Percentiles rank a stretch among this genome's conserved stretches.
These are phyloP conservation scores for Dendrostoma leiphaemia DNA, from an alignment of 2,329 filamentous ascomycete genomes.

Conservation along the genomic window DNA sequence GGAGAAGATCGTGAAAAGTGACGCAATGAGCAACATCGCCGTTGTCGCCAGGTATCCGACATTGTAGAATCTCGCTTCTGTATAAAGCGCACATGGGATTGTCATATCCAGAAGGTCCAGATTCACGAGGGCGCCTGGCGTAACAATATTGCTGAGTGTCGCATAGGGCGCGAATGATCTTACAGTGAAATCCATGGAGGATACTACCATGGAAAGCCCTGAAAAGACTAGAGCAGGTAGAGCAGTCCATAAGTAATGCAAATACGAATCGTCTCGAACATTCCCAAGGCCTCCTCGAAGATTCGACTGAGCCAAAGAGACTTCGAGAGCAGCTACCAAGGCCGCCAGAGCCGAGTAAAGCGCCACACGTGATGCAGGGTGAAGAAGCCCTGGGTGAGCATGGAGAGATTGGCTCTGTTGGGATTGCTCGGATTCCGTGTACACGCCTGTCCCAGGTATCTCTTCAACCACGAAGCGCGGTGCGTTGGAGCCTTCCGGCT, in stretches of 20 bases:
- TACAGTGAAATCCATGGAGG: constrained; percentile 31
- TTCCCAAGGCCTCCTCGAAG: constrained; percentile 29
- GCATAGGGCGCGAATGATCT: constrained; percentile 33
- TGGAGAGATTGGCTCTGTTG: constrained; percentile 15
- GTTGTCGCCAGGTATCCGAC: constrained; percentile 28
- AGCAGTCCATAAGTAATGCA: constrained; percentile 35
- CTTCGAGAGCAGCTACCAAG: constrained; percentile 33
- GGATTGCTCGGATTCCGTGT: no score
- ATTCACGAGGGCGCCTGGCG: constrained; percentile 29
- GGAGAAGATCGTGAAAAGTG: constrained; percentile 30
- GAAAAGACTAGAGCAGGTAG: constrained; percentile 22
- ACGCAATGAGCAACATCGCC: constrained; percentile 26
- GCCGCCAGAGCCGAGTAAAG: constrained; percentile 26
- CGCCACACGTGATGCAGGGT: constrained; percentile 26
- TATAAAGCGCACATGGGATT: constrained; percentile 25
- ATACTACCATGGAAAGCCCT: constrained; percentile 24
- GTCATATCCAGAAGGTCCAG: constrained; percentile 33
- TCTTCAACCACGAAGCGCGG: neutral
- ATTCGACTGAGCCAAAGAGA: constrained; percentile 30
- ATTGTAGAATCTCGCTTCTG: constrained; percentile 26
- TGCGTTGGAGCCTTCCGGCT: neutral
- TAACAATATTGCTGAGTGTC: constrained; percentile 25
- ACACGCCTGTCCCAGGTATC: neutral
- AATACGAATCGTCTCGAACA: constrained; percentile 25
- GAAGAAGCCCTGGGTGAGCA: constrained; percentile 32